phyloP scores from a whole-genome alignment of 2,329 filamentous ascomycete genomes.

The Daldinia sp. region DNA sequence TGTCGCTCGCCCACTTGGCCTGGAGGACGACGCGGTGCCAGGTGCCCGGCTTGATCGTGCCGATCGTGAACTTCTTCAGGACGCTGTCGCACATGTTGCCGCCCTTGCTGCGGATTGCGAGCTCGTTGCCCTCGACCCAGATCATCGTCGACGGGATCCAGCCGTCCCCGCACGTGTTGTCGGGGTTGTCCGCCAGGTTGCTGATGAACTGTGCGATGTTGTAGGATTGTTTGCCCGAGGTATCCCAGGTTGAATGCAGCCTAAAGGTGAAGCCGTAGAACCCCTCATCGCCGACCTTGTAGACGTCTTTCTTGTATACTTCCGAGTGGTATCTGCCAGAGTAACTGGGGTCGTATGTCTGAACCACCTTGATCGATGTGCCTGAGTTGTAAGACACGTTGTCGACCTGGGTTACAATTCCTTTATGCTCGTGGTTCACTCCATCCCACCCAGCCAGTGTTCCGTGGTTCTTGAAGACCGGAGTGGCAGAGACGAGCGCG shows the following conservation, averaged over 20 bases:
- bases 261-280: conserved; percentile 55
- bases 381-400: conserved; percentile 41
- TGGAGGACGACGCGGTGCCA: conserved; percentile 54
- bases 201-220: conserved; percentile 55
- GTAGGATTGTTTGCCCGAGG: conserved; percentile 50
- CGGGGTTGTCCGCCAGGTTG: conserved; percentile 49
- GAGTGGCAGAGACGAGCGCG: conserved; percentile 18
- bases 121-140: conserved; percentile 46
- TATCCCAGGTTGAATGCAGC: conserved; percentile 53
- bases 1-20: conserved; percentile 51
- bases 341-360: conserved; percentile 48
- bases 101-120: conserved; percentile 52
- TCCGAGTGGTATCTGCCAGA: conserved; percentile 54
- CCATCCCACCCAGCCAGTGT: conserved; percentile 31
- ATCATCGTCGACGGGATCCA: conserved; percentile 50
- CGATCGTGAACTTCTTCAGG: conserved; percentile 45
- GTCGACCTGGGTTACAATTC: conserved; percentile 49
- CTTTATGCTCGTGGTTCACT: conserved; percentile 49
- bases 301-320: conserved; percentile 47
- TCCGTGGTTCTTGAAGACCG: conserved; percentile 39
- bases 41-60: conserved; percentile 48
- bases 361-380: conserved; percentile 50
- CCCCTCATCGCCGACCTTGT: conserved; percentile 49
- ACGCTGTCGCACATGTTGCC: conserved; percentile 48
- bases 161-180: conserved; percentile 48